These are phyloP conservation scores for Yamadazyma triangularis DNA, from an alignment of 1,139 yeast species.

Conservation along the genomic window DNA sequence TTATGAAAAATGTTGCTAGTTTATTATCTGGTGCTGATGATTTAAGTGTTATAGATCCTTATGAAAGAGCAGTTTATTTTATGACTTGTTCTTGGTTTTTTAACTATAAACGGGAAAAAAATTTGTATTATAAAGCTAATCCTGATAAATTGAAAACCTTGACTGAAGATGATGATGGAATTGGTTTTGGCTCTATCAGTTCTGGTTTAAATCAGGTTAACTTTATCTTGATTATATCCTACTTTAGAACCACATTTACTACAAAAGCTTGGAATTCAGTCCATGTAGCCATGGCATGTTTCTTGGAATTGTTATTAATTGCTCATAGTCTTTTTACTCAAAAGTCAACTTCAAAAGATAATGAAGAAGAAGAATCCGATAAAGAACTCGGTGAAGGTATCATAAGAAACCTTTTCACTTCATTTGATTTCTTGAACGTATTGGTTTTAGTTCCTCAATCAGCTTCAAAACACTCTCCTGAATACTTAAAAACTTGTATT, in stretches of 20 bases:
- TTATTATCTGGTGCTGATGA: conserved; percentile 38
- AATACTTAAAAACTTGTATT: conserved; percentile 57
- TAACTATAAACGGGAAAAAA: conserved; percentile 29
- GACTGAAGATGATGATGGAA: conserved; percentile 15
- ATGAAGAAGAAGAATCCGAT: conserved; percentile 43
- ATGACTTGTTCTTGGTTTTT: conserved; percentile 71
- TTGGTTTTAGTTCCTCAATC: conserved; percentile 59
- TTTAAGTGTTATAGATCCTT: conserved; percentile 28
- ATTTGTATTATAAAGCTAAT: conserved; percentile 18
- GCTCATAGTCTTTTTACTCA: conserved; percentile 44
- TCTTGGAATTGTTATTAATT: conserved; percentile 58
- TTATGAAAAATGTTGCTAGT: conserved; percentile 51
- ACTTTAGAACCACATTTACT: conserved; percentile 51
- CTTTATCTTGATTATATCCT: conserved; percentile 55
- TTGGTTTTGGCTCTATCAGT: conserved; percentile 62
- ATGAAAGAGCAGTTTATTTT: conserved; percentile 48
- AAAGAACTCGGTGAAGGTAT: conserved; percentile 47
- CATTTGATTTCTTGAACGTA: conserved; percentile 57
- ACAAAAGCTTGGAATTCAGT: conserved; percentile 52
- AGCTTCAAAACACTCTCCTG: conserved; percentile 63
- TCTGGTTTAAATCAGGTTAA: conserved; percentile 63
- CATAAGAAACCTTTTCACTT: conserved; percentile 52
- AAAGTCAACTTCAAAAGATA: conserved; percentile 7
- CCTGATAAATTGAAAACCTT: conserved; percentile 12
- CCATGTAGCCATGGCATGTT: conserved; percentile 69